Evolutionary conservation across 208 protist species (phyloP), one percentile per base, ranked within the genome.

Genomic region (Vickermania spadyakhi): DNA sequence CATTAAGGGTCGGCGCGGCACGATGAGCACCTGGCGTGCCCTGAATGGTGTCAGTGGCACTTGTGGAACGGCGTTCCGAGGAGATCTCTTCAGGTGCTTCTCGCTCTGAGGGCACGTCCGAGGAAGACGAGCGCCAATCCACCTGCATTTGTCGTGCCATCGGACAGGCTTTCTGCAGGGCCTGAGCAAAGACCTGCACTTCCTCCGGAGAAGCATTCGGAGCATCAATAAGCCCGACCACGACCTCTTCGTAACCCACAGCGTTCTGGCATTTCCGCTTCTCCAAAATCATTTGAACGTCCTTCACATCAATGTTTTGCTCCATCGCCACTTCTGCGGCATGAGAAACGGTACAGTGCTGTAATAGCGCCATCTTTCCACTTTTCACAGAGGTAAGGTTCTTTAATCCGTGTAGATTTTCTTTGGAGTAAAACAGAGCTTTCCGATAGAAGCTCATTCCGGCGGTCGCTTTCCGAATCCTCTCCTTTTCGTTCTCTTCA

Each of bases 141-240:
- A 86, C 76, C 21, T 66, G 51, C 83, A 89, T 91, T 2, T 50
- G 28, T 26, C 78, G 79, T 0, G 87, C 87, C 27, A 86, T 73
- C 0, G 81, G 81, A 50, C 87, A 94, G 11, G 74, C 73, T 62
- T 84, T 89, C 27, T 87, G 70, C 49, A 94, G 60, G 45, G 77
- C 75, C 52, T 80, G 70, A 2, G 84, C 83, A 71, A 90, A 94
- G 21, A 61, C 77, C 72, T 81, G 76, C 56, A 91, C 73, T 64
- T 94, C 79, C 62, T 82, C 84, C 18, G 75, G 68, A 0, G 77
- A 76, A 0, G 79, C 81, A 3, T 56, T 50, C 2, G 87, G 87
- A 2, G 87, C 87, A 30, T 91, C 84, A 56, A 94, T 94, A 72
- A 91, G 90, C 54, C 87, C 87, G 2, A 94, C 84, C 1, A 94